Evolutionary conservation across 1,284 basidiomycete species (phyloP).

Genomic region (Mycena sp.): DNA sequence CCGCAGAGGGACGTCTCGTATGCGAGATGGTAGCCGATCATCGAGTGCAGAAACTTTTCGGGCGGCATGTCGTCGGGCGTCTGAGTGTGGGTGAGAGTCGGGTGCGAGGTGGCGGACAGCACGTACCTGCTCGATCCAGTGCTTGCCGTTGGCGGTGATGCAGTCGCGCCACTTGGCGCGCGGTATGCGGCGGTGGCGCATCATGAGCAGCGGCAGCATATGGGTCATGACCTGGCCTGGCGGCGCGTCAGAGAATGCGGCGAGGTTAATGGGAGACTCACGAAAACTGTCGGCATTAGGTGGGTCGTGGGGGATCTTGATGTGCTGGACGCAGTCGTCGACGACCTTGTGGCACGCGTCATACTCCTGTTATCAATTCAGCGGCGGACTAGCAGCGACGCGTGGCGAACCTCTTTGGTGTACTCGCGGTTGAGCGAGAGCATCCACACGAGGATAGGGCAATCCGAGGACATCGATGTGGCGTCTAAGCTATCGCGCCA

Average conservation of each 20-base stretch:
- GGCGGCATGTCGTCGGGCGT: constrained; percentile 65
- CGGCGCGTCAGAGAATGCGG: constrained; percentile 1
- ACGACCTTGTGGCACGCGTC: constrained; percentile 67
- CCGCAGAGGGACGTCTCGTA: constrained; percentile 75
- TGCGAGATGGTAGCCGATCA: constrained; percentile 82
- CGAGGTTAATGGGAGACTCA: constrained; percentile 47
- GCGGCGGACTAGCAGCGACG: not conserved
- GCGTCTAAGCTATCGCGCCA: too few species aligned
- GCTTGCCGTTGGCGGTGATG: constrained; percentile 69
- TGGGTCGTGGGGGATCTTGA: constrained; percentile 60
- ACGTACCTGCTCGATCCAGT: constrained; percentile 82
- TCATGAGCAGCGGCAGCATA: constrained; percentile 84
- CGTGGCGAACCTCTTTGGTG: constrained; percentile 59
- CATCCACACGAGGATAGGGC: constrained; percentile 81
- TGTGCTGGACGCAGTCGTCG: constrained; percentile 63
- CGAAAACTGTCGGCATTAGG: constrained; percentile 69
- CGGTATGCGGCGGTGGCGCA: constrained; percentile 82
- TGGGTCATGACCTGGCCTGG: constrained; percentile 74
- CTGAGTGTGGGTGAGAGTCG: constrained; percentile 31
- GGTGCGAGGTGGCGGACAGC: not conserved
- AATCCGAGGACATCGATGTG: constrained; percentile 47
- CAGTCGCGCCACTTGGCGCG: constrained; percentile 76
- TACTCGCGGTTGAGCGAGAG: constrained; percentile 77
- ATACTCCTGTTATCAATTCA: constrained; percentile 62
- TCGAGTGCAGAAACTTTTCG: constrained; percentile 69